Percentiles rank a stretch among this genome's conserved stretches.
Evolutionary conservation across 306 rosid genomes (phyloP).

Genomic region (Cucurbita maxima): DNA sequence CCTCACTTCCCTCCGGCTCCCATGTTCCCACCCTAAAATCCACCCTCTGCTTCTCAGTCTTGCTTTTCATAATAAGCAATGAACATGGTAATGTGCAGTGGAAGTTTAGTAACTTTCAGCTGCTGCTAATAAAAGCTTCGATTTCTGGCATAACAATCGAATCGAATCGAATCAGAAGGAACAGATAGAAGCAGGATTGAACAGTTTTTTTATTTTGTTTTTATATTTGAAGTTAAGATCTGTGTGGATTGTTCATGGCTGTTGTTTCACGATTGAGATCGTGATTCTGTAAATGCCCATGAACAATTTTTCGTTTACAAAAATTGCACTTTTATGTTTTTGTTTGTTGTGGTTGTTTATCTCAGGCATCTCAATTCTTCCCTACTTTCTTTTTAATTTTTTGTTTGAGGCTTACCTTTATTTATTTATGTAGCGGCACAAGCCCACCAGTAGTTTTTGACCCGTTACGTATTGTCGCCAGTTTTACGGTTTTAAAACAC

Average conservation of each 20-base stretch:
- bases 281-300: not conserved
- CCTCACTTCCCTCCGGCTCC: slow-evolving; percentile 14
- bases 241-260: not conserved
- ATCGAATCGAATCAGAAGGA: not conserved
- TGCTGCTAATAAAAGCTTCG: slow-evolving; percentile 2
- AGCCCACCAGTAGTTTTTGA: no score
- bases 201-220: not conserved
- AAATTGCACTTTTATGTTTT: not conserved
- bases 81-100: not conserved
- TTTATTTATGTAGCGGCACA: no score
- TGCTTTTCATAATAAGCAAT: not conserved
- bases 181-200: not conserved
- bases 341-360: not conserved
- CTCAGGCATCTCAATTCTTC: not conserved
- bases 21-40: slow-evolving; percentile 16
- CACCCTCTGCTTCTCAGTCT: slow-evolving; percentile 13
- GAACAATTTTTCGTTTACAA: not conserved
- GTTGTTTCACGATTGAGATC: not conserved
- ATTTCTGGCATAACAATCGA: not conserved
- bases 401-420: no score
- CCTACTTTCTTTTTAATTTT: not conserved
- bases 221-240: not conserved
- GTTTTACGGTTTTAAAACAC: no score
- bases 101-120: not conserved
- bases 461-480: no score